A percentile compares a stretch with the other conserved stretches of the same genome.
Conservation (phyloP, 2,329 filamentous ascomycete species). For the Emergomyces orientalis region DNA sequence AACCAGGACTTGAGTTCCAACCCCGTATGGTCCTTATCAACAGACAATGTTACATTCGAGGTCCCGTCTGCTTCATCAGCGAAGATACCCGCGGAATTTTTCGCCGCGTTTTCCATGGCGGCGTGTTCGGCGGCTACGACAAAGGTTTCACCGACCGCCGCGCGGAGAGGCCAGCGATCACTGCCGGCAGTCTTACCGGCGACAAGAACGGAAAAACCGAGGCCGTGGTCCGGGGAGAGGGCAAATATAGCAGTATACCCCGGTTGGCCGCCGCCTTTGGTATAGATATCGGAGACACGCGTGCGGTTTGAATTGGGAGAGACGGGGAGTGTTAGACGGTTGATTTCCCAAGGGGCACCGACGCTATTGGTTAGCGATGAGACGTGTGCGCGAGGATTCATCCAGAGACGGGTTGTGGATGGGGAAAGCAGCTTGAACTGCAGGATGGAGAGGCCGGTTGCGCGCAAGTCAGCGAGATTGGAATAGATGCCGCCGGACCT, state of each 20-base stretch:
- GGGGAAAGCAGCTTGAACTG: not conserved
- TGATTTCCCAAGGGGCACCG: not conserved
- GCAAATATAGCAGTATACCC: not conserved
- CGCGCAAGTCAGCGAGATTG: not conserved
- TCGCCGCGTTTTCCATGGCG: not conserved
- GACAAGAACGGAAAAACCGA: not conserved
- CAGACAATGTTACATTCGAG: not conserved
- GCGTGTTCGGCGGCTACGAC: not conserved
- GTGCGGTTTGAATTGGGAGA: not conserved
- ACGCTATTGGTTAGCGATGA: not conserved
- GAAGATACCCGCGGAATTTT: not conserved
- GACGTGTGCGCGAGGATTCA: not conserved
- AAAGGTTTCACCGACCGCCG: not conserved
- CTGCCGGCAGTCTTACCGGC: not conserved
- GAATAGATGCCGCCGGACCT: not conserved
- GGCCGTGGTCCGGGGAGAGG: not conserved
- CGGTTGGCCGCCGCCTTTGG: not conserved
- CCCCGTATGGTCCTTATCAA: not conserved
- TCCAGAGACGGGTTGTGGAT: not conserved
- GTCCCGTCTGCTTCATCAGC: not conserved
- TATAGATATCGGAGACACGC: not conserved
- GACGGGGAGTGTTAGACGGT: not conserved
- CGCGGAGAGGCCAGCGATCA: not conserved
- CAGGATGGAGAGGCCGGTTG: not conserved
- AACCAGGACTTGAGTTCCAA: not conserved